Evolutionary conservation across 2,329 filamentous ascomycete genomes (phyloP), one percentile per base, ranked within the genome.

Genomic region (Shiraia sp.): DNA sequence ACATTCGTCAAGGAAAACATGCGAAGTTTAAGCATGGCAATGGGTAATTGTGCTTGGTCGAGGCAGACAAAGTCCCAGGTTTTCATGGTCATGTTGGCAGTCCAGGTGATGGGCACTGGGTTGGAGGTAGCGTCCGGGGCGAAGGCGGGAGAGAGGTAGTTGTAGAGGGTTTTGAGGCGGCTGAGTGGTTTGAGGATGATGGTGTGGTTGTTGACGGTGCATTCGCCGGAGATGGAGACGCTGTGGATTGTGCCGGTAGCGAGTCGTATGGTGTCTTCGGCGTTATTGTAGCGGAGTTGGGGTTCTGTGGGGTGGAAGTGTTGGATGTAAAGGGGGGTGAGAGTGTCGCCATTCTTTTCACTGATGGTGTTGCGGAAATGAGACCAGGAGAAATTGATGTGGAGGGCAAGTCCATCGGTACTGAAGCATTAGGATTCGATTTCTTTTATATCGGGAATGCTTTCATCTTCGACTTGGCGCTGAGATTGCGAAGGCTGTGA

Each of bases 21-120:
- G 19, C 57, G 57, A 12, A 45, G 46, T 1, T 39, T 38, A 28
- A 59, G 48, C 30, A 53, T 55, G 5, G 55, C 55, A 22, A 59
- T 49, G 3, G 53, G 36, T 6, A 44, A 15, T 14, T 59, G 55
- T 3, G 49, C 49, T 2, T 19, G 32, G 16, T 59, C 44, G 8
- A 59, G 29, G 22, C 55, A 59, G 2, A 59, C 33, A 13, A 54
- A 57, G 17, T 55, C 41, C 55, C 53, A 59, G 10, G 37, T 28
- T 25, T 55, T 59, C n/a, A 55, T 7, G 4, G 23, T 46, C 24
- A 32, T 42, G 23, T 40, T 53, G 6, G 51, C 32, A 8, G 52
- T 51, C 53, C 55, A 59, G 4, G 49, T 33, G 1, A 59, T 36
- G 3, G 49, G 37, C 5, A 40, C 36, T 7, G 33, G 45, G n/a